Conservation (phyloP, 2,329 filamentous ascomycete species). For the Apiospora koreana region DNA sequence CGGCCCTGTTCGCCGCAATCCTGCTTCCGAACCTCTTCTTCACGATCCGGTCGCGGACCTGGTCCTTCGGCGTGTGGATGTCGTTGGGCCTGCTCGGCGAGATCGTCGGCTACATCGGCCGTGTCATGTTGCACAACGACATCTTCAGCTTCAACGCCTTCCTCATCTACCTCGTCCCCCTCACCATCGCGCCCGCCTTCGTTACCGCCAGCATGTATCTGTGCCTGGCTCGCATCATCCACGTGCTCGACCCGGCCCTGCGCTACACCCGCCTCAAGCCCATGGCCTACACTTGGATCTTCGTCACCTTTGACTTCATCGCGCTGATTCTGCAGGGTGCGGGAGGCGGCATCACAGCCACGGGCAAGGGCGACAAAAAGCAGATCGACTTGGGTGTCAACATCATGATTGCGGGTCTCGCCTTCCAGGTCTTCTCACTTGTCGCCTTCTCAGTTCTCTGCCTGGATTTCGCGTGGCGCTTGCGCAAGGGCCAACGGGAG, state of each 20-base stretch:
- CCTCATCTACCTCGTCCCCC: conserved; percentile 64
- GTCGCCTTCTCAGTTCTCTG: conserved; percentile 52
- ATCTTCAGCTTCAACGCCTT: conserved; percentile 62
- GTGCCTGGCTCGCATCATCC: conserved; percentile 52
- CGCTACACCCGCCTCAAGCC: conserved; percentile 25
- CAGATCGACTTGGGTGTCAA: conserved; percentile 40
- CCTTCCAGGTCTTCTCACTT: conserved; percentile 58
- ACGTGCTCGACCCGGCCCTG: conserved; percentile 29
- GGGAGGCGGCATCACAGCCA: conserved; percentile 43
- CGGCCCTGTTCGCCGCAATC: conserved; percentile 46
- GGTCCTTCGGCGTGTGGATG: conserved; percentile 54
- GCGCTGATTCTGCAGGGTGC: conserved; percentile 46
- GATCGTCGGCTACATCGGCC: conserved; percentile 63
- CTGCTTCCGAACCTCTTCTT: conserved; percentile 46
- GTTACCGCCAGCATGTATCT: conserved; percentile 67
- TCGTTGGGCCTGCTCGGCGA: conserved; percentile 57
- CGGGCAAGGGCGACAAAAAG: conserved; percentile 44
- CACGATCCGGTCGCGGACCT: conserved; percentile 47
- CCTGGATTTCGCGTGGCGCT: conserved; percentile 36
- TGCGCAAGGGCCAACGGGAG: neutral
- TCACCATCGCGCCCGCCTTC: conserved; percentile 58
- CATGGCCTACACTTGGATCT: conserved; percentile 28
- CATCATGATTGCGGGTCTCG: conserved; percentile 54
- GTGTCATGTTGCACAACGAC: conserved; percentile 58
- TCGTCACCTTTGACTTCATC: conserved; percentile 43